Percentiles rank a stretch among this genome's conserved stretches.
Evolutionary conservation across 129 eudicot genomes (phyloP).

Genomic region (Chrysanthemum seticuspe): DNA sequence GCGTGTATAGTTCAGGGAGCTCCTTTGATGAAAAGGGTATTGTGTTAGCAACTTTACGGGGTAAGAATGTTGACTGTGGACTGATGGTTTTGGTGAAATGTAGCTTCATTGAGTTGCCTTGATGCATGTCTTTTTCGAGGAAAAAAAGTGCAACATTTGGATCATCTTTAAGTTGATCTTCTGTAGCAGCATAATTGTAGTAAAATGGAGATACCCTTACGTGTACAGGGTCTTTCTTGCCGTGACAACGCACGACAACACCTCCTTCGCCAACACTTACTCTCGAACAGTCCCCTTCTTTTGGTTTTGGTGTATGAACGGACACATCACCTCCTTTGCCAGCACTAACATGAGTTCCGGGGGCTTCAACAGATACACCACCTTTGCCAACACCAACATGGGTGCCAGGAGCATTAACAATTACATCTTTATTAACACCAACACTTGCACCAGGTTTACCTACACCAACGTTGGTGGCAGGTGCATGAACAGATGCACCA

Average conservation of each 20-base stretch:
- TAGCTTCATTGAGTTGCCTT: conserved; percentile 41
- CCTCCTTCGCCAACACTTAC: conserved; percentile 51
- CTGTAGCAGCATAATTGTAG: conserved; percentile 53
- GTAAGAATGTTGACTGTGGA: conserved; percentile 41
- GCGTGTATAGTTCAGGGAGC: conserved; percentile 34
- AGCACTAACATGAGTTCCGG: conserved; percentile 12
- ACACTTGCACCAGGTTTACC: conserved; percentile 39
- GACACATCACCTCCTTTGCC: conserved; percentile 30
- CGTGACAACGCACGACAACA: conserved; percentile 33
- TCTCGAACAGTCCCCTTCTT: conserved; percentile 26
- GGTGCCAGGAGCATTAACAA: conserved; percentile 29
- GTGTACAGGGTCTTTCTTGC: conserved; percentile 33
- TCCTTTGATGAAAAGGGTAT: conserved; percentile 57
- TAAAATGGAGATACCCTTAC: conserved; percentile 41
- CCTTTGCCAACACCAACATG: conserved; percentile 3
- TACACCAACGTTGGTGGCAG: conserved; percentile 33
- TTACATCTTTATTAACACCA: conserved; percentile 32
- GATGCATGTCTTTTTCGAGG: conserved; percentile 32
- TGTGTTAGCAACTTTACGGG: conserved; percentile 42
- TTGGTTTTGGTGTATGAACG: conserved; percentile 25
- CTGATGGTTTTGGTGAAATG: conserved; percentile 35
- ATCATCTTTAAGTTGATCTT: conserved; percentile 56
- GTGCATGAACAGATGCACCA: conserved; percentile 28
- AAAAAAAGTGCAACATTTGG: conserved; percentile 64
- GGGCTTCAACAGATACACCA: conserved; percentile 3